Conservation (phyloP, 2,329 filamentous ascomycete species). For the Periconia sp. region DNA sequence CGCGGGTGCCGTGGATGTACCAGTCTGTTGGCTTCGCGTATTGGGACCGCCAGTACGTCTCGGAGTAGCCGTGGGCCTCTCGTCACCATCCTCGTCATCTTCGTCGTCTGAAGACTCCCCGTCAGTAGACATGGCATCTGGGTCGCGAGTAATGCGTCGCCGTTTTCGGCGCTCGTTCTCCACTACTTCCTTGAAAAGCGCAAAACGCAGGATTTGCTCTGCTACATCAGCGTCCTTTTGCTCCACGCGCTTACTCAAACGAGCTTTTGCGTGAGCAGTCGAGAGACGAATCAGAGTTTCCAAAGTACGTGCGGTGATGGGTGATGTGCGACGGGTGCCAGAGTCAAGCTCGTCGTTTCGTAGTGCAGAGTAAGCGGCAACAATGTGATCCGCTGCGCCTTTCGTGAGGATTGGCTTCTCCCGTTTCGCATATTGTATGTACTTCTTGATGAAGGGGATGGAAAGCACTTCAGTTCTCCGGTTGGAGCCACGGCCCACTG, state of each 20-base stretch:
- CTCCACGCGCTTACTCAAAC: constrained; percentile 84
- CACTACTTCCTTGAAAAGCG: constrained; percentile 94
- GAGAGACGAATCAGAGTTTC: constrained; percentile 98
- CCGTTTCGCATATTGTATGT: constrained; percentile 96
- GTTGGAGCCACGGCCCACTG: constrained; percentile 70
- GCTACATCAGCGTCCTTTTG: constrained; percentile 85
- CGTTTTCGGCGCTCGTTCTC: constrained; percentile 78
- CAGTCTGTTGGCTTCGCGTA: constrained; percentile 35
- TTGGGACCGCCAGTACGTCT: constrained; percentile 43
- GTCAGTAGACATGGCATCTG: constrained; percentile 57
- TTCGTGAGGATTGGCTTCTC: constrained; percentile 88
- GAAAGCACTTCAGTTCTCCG: constrained; percentile 86
- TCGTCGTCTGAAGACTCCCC: constrained; percentile 62
- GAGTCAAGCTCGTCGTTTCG: constrained; percentile 95
- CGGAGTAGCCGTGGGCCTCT: constrained; percentile 27
- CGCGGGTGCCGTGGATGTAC: constrained; percentile 32
- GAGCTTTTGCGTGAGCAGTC: constrained; percentile 91
- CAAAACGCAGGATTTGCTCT: constrained; percentile 88
- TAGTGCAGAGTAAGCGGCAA: constrained; percentile 85
- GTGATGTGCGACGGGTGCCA: constrained; percentile 89
- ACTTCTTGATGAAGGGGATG: constrained; percentile 99
- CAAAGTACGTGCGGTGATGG: constrained; percentile 93
- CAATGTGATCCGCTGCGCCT: constrained; percentile 88
- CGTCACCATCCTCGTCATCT: constrained; percentile 60
- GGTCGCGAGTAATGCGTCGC: constrained; percentile 68